These are phyloP conservation scores for Hevea brasiliensis DNA, from an alignment of 345 rosid genomes.

Conservation along the genomic window DNA sequence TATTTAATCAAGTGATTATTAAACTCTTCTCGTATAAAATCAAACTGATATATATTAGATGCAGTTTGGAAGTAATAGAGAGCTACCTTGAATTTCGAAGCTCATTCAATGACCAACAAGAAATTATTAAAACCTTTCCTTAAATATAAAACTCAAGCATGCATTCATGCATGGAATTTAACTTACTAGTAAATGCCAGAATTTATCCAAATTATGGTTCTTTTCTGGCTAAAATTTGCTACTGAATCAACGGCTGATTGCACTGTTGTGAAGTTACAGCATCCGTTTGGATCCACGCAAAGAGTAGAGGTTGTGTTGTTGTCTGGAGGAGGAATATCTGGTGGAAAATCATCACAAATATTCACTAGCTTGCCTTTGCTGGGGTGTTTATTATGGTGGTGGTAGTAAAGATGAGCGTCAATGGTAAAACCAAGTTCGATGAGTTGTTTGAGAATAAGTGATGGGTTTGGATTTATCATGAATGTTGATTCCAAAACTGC, in stretches of 20 bases:
- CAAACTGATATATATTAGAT: too few relatives aligned
- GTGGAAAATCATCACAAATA: conserved; percentile 71
- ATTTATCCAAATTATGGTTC: conserved; percentile 75
- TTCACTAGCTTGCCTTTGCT: conserved; percentile 29
- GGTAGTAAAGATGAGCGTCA: conserved; percentile 26
- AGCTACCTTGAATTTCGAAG: too few relatives aligned
- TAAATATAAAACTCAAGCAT: too few relatives aligned
- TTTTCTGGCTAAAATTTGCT: conserved; percentile 52
- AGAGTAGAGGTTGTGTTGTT: conserved; percentile 58
- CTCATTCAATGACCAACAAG: too few relatives aligned
- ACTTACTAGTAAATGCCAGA: conserved; percentile 83
- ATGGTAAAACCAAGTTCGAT: conserved; percentile 6
- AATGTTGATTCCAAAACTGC: conserved; percentile 40
- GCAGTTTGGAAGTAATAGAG: too few relatives aligned
- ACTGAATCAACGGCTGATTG: conserved; percentile 76
- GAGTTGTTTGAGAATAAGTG: conserved; percentile 11
- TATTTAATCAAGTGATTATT: too few relatives aligned
- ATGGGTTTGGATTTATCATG: conserved; percentile 24
- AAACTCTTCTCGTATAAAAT: too few relatives aligned
- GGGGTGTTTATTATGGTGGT: conserved; percentile 29
- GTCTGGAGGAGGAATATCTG: conserved; percentile 63
- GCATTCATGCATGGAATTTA: too few relatives aligned
- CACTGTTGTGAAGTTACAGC: conserved; percentile 83
- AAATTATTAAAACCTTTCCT: too few relatives aligned
- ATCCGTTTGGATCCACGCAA: conserved; percentile 77